Conservation (phyloP, 768 basidiomycete species). For the Amylocystis lapponica region DNA sequence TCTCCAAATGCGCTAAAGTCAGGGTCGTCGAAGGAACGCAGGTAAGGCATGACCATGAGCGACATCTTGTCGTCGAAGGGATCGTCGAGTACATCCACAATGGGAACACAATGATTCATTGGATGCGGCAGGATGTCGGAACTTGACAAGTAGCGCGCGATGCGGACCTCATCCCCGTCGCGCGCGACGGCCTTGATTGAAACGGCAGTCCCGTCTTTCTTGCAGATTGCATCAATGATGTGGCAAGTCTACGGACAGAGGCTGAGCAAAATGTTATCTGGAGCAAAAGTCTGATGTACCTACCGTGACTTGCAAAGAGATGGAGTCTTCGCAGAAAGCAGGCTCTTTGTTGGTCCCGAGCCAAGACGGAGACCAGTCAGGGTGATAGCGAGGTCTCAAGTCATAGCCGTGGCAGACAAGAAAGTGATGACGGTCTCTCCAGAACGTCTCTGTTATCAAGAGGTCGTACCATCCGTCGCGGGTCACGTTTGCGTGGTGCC, state of each 20-base stretch:
- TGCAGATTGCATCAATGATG: no score
- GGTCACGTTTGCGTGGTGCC: not conserved
- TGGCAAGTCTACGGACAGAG: no score
- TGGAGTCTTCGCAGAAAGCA: conserved; percentile 12
- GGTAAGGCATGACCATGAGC: conserved; percentile 7
- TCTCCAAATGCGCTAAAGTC: not conserved
- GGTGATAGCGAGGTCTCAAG: conserved; percentile 13
- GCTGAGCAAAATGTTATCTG: not conserved
- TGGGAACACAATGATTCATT: not conserved
- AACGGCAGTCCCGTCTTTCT: no score
- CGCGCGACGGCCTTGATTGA: no score
- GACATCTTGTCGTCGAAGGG: not conserved
- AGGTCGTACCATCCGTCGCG: conserved; percentile 7
- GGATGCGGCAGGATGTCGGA: no score
- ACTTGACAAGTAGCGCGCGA: no score
- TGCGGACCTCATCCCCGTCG: no score
- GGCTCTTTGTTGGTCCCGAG: conserved; percentile 4
- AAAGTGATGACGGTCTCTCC: conserved; percentile 10
- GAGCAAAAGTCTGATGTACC: not conserved
- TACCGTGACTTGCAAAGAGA: not conserved
- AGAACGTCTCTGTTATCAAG: conserved; percentile 1
- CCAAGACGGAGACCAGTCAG: conserved; percentile 13
- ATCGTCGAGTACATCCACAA: not conserved
- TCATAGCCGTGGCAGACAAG: conserved; percentile 10
- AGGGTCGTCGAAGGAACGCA: conserved; percentile 11